Evolutionary conservation across 345 rosid genomes (phyloP), one percentile per base, ranked within the genome.

Genomic region (Garcia nutans): DNA sequence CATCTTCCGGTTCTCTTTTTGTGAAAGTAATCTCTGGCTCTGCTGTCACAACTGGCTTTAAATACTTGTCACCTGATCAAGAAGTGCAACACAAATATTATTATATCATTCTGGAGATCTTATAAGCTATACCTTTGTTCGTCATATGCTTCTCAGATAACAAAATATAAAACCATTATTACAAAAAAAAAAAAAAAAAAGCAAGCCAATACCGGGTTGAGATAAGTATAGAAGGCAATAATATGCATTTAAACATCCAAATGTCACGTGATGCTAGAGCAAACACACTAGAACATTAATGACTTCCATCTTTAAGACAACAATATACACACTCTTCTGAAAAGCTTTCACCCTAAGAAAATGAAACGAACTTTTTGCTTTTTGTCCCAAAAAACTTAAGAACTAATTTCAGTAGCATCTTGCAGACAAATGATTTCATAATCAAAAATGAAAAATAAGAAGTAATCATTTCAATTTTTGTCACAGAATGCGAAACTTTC

Each of bases 31-130:
- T 80, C 79, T 90, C 92, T 0, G 96, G 94, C 76, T 89, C 94
- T 69, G 93, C 80, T 68, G 79, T 81, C 31, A 93, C 96, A 59
- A 75, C 55, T 59, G 94, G 92, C 78, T 93, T 93, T 28, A 93
- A 76, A 77, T 84, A 92, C 71, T 63, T 82, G 80, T 90, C 98
- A 72, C 98, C 97, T 92, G 83, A 22, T 77, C 8, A 73, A 13
- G 49, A 16, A 67, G 62, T 10, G 10, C 41, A 47, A 2, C 16
- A 68, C n/a, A 19, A 37, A 2, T n/a, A 22, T n/a, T 15, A 44
- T 10, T 44, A n/a, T 7, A 44, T n/a, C 4, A 42, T 20, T 23
- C 6, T 31, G 10, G 9, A 62, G 33, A 26, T 22, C 31, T 11
- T 23, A 59, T 23, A 23, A 59, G 58, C 57, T 33, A 4, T n/a